Conservation (phyloP, 495 filamentous ascomycete genomes). For the Podospora appendiculata region DNA sequence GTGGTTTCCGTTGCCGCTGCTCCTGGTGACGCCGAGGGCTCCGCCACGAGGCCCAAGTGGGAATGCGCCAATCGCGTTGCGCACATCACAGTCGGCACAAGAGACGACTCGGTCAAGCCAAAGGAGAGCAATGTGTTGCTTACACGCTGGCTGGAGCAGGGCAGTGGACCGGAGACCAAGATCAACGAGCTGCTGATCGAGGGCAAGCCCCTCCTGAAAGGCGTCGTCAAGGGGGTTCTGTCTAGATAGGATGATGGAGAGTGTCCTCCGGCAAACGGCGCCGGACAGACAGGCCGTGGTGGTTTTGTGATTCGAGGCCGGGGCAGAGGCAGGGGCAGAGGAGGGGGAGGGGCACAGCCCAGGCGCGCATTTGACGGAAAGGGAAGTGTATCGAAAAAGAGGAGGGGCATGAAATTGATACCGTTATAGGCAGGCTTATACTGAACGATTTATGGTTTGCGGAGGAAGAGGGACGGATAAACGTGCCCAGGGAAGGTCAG, state of each 20-base stretch:
- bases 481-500: too few relatives aligned
- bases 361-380: too few relatives aligned
- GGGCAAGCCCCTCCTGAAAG: conserved; percentile 31
- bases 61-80: conserved; percentile 69
- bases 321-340: conserved; percentile 1
- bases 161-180: conserved; percentile 34
- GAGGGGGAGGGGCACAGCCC: background rate
- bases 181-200: conserved; percentile 43
- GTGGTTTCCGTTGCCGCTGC: conserved; percentile 26
- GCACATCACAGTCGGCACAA: conserved; percentile 86
- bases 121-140: conserved; percentile 89
- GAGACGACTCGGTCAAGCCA: conserved; percentile 64
- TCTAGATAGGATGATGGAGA: conserved; percentile 29
- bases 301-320: background rate
- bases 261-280: background rate
- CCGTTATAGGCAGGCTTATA: too few relatives aligned
- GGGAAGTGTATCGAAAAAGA: too few relatives aligned
- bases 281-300: background rate
- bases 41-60: conserved; percentile 34
- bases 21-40: background rate
- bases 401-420: too few relatives aligned
- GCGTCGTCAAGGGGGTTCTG: conserved; percentile 35
- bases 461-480: too few relatives aligned
- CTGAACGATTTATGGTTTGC: too few relatives aligned
- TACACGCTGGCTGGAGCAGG: conserved; percentile 51